These are phyloP conservation scores for Solanum appendiculatum DNA, from an alignment of 257 asterid species.

Conservation along the genomic window DNA sequence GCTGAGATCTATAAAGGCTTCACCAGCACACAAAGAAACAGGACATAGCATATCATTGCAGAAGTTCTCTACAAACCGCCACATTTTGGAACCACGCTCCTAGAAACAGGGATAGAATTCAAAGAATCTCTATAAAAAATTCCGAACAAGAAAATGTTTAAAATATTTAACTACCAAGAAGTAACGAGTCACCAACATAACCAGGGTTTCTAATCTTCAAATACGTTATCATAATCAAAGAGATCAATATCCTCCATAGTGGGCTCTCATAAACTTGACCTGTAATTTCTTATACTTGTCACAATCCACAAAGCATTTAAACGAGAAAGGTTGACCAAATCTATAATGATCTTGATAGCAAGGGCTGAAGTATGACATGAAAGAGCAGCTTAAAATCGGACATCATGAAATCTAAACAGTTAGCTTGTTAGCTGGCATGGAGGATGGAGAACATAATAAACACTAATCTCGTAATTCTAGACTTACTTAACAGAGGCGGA, in stretches of 20 bases:
- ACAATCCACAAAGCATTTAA: background rate
- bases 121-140: background rate
- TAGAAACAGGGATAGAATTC: background rate
- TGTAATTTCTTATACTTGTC: background rate
- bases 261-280: background rate
- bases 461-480: background rate
- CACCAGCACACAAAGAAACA: background rate
- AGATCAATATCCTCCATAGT: background rate
- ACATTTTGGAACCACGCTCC: background rate
- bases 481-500: slow-evolving; percentile 43
- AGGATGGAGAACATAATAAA: background rate
- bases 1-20: background rate
- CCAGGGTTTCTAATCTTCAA: background rate
- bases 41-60: background rate
- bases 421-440: background rate
- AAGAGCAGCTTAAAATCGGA: background rate
- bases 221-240: background rate
- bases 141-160: background rate
- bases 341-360: background rate
- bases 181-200: background rate
- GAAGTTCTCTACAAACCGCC: background rate
- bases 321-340: background rate
- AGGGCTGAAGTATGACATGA: background rate
- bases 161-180: background rate
- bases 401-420: background rate